A percentile compares a stretch with the other conserved stretches of the same genome.
Conservation (phyloP, 306 rosid genomes). For the Cucurbita maxima region DNA sequence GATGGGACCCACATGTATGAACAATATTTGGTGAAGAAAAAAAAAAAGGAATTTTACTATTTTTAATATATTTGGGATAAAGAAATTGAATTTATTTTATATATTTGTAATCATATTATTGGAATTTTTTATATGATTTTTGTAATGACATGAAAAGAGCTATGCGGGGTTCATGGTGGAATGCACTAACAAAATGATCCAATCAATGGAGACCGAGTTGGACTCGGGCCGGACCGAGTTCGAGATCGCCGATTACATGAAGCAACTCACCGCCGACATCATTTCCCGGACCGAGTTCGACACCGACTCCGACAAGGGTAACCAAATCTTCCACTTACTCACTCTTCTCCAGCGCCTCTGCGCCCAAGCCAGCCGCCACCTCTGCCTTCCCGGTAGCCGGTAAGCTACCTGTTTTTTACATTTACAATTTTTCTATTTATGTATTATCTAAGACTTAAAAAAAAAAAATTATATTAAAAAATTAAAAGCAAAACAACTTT, state of each 20-base stretch:
- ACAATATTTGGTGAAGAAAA: too few relatives aligned
- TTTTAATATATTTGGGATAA: not conserved
- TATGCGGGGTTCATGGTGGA: conserved; percentile 89
- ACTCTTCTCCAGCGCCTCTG: conserved; percentile 46
- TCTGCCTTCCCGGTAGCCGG: conserved; percentile 93
- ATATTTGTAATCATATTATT: not conserved
- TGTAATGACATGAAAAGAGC: conserved; percentile 27
- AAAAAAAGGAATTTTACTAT: too few relatives aligned
- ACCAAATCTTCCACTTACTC: conserved; percentile 60
- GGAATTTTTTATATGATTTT: not conserved
- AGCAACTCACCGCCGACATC: conserved; percentile 68
- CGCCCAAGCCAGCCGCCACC: conserved; percentile 76
- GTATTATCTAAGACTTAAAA: too few relatives aligned
- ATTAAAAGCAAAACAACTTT: too few relatives aligned
- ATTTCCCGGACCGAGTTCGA: conserved; percentile 79
- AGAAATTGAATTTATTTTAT: not conserved
- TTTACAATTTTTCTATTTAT: too few relatives aligned
- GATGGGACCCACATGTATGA: not conserved
- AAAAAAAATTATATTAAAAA: too few relatives aligned
- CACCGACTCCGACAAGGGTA: conserved; percentile 55
- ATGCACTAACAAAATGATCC: conserved; percentile 67
- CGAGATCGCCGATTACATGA: conserved; percentile 63
- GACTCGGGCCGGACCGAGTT: conserved; percentile 37
- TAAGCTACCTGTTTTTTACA: not conserved
- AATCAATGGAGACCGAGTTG: conserved; percentile 33